Percentiles rank a stretch among this genome's conserved stretches.
Conservation (phyloP, 805 yeast genomes). For the Cyberlindnera xylosilytica region DNA sequence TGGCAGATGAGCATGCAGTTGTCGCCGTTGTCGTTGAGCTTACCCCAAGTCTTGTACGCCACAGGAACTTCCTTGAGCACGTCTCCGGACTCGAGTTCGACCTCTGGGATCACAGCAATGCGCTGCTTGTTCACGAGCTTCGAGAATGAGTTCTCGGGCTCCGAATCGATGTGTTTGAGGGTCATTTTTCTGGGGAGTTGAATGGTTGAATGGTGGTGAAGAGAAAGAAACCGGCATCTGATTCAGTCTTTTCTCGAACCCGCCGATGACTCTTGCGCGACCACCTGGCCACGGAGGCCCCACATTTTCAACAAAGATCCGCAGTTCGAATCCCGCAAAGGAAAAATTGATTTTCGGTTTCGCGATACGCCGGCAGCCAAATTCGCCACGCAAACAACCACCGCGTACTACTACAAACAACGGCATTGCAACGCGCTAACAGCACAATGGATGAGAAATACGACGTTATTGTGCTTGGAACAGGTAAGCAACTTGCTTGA, state of each 20-base stretch:
- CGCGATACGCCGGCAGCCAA: no score
- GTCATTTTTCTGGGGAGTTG: neutral
- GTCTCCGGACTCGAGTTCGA: constrained; percentile 81
- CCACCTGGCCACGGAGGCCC: no score
- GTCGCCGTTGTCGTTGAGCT: constrained; percentile 60
- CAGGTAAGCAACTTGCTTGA: constrained; percentile 29
- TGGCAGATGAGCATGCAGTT: constrained; percentile 92
- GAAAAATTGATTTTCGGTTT: no score
- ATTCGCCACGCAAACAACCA: no score
- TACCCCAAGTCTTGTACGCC: constrained; percentile 96
- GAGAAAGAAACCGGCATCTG: no score
- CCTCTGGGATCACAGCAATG: constrained; percentile 72
- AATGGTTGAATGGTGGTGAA: no score
- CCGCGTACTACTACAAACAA: no score
- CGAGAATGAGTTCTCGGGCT: constrained; percentile 65
- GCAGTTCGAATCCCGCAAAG: no score
- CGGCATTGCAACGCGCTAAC: no score
- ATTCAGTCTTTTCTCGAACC: no score
- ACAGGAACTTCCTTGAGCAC: constrained; percentile 71
- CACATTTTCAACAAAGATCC: no score
- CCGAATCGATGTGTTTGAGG: constrained; percentile 21
- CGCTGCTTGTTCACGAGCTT: constrained; percentile 72
- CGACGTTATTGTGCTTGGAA: constrained; percentile 93
- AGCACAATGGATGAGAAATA: constrained; percentile 96
- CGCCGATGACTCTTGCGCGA: no score